Percentiles rank a stretch among this genome's conserved stretches.
phyloP scores from a whole-genome alignment of 2,329 filamentous ascomycete genomes.

The Fusarium sp. region DNA sequence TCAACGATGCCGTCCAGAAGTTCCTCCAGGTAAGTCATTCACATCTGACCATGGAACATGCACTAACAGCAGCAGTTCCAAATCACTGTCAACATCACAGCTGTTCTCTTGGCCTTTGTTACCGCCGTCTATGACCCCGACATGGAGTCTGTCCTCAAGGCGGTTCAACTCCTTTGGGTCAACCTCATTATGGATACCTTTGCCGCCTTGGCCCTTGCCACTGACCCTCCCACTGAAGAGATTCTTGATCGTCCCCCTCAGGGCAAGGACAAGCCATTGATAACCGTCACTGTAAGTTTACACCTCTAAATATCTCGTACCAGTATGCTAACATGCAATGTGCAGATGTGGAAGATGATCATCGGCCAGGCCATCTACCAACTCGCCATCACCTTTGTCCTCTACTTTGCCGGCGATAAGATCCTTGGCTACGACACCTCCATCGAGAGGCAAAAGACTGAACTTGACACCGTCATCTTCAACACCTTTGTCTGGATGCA shows the following conservation, averaged over 20 bases:
- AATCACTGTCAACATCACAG: not conserved
- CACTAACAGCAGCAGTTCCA: not conserved
- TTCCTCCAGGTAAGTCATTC: not conserved
- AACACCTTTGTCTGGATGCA: constrained; percentile 79
- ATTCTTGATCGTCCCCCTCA: not conserved
- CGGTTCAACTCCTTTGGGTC: constrained; percentile 75
- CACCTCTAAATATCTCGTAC: not conserved
- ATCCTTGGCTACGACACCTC: not conserved
- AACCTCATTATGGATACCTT: constrained; percentile 79
- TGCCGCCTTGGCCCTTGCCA: constrained; percentile 69
- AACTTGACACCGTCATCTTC: constrained; percentile 68
- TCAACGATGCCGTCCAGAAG: not conserved
- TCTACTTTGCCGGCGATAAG: not conserved
- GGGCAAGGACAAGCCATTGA: not conserved
- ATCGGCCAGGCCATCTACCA: not conserved
- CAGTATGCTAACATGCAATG: not conserved
- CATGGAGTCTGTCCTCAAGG: constrained; percentile 72
- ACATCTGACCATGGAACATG: not conserved
- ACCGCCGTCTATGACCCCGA: constrained; percentile 39
- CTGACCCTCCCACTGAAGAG: not conserved
- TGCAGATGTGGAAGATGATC: not conserved
- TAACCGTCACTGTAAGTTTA: not conserved
- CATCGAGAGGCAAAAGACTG: constrained; percentile 52
- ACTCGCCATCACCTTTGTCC: not conserved
- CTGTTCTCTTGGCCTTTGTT: not conserved